A percentile compares a stretch with the other conserved stretches of the same genome.
phyloP scores from a whole-genome alignment of 805 yeast genomes.

The Metschnikowia corniflorae region DNA sequence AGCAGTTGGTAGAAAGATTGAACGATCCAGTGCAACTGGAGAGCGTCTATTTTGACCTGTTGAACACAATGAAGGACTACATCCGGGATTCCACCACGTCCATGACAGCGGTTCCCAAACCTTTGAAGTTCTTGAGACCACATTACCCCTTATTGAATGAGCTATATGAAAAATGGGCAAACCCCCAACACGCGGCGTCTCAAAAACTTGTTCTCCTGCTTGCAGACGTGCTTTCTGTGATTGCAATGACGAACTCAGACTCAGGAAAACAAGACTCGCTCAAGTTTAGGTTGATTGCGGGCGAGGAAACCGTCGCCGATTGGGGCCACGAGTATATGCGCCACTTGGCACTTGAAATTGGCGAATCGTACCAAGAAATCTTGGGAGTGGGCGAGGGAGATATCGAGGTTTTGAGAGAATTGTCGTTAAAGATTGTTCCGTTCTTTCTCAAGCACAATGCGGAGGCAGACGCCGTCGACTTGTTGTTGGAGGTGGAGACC shows the following conservation, averaged over 20 bases:
- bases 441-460: conserved; percentile 92
- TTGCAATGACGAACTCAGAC: conserved; percentile 92
- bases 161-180: conserved; percentile 65
- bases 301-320: conserved; percentile 60
- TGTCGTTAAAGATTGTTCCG: conserved; percentile 79
- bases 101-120: conserved; percentile 99
- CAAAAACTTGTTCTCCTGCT: conserved; percentile 49
- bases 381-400: conserved; percentile 34
- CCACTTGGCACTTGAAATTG: conserved; percentile 92
- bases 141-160: conserved; percentile 67
- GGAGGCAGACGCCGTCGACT: conserved; percentile 97
- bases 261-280: conserved; percentile 75
- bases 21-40: conserved; percentile 45
- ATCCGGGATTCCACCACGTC: conserved; percentile 94
- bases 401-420: conserved; percentile 47
- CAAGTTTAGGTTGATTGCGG: conserved; percentile 64
- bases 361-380: conserved; percentile 69
- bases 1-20: conserved; percentile 77
- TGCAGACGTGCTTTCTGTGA: conserved; percentile 87
- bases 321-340: conserved; percentile 99
- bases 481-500: conserved; percentile 82
- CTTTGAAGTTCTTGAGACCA: conserved; percentile 91
- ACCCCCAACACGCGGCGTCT: conserved; percentile 20
- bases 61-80: conserved; percentile 66
- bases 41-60: conserved; percentile 55